Evolutionary conservation across 2,329 filamentous ascomycete genomes (phyloP), one percentile per base, ranked within the genome.

Genomic region (Alternaria infectoria): DNA sequence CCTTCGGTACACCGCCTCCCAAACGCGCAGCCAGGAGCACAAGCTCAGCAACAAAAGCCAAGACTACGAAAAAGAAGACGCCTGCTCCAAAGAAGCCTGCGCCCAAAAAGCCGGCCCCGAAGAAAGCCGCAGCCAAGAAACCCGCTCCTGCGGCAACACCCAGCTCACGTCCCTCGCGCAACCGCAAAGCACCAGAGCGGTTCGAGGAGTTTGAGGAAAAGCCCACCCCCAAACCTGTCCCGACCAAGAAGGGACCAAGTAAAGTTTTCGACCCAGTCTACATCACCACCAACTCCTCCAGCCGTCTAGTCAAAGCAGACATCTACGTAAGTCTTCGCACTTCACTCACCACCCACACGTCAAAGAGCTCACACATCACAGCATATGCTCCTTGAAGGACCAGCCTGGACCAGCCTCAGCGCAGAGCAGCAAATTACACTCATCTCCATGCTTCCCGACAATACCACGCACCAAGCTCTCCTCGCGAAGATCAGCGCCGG

Each of bases 231-330:
- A 70, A 67, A 52, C 26, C 61, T 21, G 40, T 49, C 9, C 55
- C 63, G 7, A 25, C 49, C 6, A 73, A 67, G 44, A 64, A 68
- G 17, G 47, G 46, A 1, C 7, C 25, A 2, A 68, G 68, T 57
- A 76, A 69, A 32, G 70, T 75, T 25, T 79, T 74, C 54, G 70
- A 77, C 12, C 74, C 77, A 0, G 54, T 68, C 56, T 77, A 71
- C 61, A 70, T 78, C 21, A 77, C 77, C 5, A 76, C 77, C 28
- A 72, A 77, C 54, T 67, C 75, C 7, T 70, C 67, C 15, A 73
- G 68, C 19, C 74, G 73, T 12, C 67, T 81, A 4, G 70, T 57
- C 7, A 77, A 76, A 54, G 73, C 70, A 15, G 77, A 80, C 58
- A 51, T 80, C 46, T 76, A 75, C 54, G 72, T 70, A 68, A 50